A percentile compares a stretch with the other conserved stretches of the same genome.
These are phyloP conservation scores for Populus nigra DNA, from an alignment of 345 rosid species.

Conservation along the genomic window DNA sequence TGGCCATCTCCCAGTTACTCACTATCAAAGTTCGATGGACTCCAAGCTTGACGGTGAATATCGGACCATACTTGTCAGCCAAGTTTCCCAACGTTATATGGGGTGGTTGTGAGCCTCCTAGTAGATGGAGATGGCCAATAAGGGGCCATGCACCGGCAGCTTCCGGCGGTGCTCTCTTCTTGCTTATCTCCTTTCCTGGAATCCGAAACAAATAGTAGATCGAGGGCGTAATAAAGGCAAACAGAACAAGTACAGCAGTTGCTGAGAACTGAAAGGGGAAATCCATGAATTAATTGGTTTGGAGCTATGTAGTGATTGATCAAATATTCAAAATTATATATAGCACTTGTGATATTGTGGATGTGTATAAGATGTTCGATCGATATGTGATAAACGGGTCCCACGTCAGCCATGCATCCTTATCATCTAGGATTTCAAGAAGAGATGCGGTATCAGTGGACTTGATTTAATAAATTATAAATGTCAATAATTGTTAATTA, in stretches of 20 bases:
- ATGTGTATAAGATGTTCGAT: too few species aligned
- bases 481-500: too few species aligned
- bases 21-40: slow-evolving; percentile 22
- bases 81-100: slow-evolving; percentile 28
- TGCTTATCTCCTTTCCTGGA: neutral
- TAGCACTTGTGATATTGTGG: too few species aligned
- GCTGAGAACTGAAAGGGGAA: neutral
- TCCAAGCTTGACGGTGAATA: slow-evolving; percentile 38
- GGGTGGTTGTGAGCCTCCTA: slow-evolving; percentile 22
- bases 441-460: too few species aligned
- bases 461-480: too few species aligned
- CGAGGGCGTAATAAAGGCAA: neutral
- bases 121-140: slow-evolving; percentile 14
- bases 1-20: slow-evolving; percentile 27
- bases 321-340: too few species aligned
- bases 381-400: too few species aligned
- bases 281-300: neutral
- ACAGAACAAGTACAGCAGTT: neutral
- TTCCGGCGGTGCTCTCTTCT: neutral
- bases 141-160: slow-evolving; percentile 13
- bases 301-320: too few species aligned
- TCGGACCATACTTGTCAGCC: slow-evolving; percentile 34
- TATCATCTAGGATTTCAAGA: too few species aligned
- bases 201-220: neutral
- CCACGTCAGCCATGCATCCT: too few species aligned